Base-by-base conservation (phyloP, 371 early-diverging fungal species). In the Circinella minor region DNA sequence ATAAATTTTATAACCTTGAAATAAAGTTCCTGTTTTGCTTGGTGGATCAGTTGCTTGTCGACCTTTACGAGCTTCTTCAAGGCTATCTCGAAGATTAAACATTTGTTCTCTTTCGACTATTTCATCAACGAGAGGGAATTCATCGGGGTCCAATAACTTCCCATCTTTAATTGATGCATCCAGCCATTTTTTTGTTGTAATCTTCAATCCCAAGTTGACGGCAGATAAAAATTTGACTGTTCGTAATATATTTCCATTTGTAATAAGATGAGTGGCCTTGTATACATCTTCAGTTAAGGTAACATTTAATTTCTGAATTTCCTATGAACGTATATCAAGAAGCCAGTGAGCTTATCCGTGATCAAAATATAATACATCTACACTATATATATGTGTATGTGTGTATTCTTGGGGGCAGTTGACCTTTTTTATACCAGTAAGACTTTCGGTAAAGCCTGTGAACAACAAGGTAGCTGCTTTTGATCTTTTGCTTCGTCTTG, bases 151-250 rank as follows among this genome's bases (percentile, higher is more conserved):
- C 15, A 60, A 46, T 49, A 66, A 70, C 14, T 20, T 14, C 0
- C 72, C 61, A 0, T 38, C 27, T 20, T 59, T 55, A 20, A 74
- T 39, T 1, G 70, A 70, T 11, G 70, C 66, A 6, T 20, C 55
- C 9, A 74, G 1, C 77, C 77, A 77, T 2, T 68, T 46, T 4
- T 49, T 18, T 1, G 61, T 63, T 7, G 74, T 62, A 8, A 77
- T 68, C 0, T 36, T 27, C 14, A 74, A 34, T 11, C 77, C 77
- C 54, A 77, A 54, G 34, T 77, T 77, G 34, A 77, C 63, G 1
- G 74, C 77, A 68, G 70, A 69, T 14, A 77, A 61, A 38, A 74
- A 71, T 13, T 77, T 77, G 9, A 72, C 68, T 11, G 77, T 77
- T 13, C 72, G 66, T 14, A 72, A 27, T 0, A 72, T 60, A 10